These are phyloP conservation scores for Thermothielavioides terrestris DNA, from an alignment of 495 filamentous ascomycete genomes.

Conservation along the genomic window DNA sequence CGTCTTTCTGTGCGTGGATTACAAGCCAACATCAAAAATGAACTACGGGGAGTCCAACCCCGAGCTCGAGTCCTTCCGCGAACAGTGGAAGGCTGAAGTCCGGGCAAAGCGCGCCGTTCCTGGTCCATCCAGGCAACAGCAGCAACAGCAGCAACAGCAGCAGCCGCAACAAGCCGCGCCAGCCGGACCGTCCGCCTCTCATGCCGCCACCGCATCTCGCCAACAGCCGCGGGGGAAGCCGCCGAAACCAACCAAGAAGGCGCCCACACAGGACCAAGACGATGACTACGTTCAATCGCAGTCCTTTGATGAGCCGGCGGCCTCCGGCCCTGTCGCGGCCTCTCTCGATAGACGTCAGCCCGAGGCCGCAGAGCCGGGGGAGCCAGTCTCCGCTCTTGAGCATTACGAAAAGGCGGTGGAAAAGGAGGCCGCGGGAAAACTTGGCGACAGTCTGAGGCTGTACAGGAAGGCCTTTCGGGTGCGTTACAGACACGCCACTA, in stretches of 20 bases:
- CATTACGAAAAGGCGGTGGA: slow-evolving; percentile 91
- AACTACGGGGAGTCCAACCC: slow-evolving; percentile 19
- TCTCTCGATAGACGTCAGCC: slow-evolving; percentile 1
- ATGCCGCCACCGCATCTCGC: not conserved
- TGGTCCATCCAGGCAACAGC: slow-evolving; percentile 1
- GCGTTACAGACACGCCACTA: slow-evolving; percentile 13
- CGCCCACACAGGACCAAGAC: slow-evolving; percentile 16
- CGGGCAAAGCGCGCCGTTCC: slow-evolving; percentile 11
- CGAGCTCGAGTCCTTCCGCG: slow-evolving; percentile 33
- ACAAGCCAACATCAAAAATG: slow-evolving; percentile 14
- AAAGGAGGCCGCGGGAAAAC: slow-evolving; percentile 69
- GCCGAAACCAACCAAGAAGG: slow-evolving; percentile 9
- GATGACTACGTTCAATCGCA: slow-evolving; percentile 33
- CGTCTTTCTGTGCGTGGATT: too few relatives aligned
- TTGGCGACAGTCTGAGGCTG: slow-evolving; percentile 82
- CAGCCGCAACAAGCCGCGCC: not conserved
- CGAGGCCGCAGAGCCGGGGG: slow-evolving; percentile 18
- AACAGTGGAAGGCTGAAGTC: slow-evolving; percentile 34
- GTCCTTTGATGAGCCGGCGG: slow-evolving; percentile 29
- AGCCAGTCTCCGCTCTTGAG: slow-evolving; percentile 74
- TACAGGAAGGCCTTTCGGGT: slow-evolving; percentile 88
- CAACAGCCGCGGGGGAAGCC: slow-evolving; percentile 6
- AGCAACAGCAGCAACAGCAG: slow-evolving; percentile 7
- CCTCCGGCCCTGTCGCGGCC: not conserved
- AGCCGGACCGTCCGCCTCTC: slow-evolving; percentile 6